Conservation (phyloP, 495 filamentous ascomycete species). For the Lasiosphaeria hispida region DNA sequence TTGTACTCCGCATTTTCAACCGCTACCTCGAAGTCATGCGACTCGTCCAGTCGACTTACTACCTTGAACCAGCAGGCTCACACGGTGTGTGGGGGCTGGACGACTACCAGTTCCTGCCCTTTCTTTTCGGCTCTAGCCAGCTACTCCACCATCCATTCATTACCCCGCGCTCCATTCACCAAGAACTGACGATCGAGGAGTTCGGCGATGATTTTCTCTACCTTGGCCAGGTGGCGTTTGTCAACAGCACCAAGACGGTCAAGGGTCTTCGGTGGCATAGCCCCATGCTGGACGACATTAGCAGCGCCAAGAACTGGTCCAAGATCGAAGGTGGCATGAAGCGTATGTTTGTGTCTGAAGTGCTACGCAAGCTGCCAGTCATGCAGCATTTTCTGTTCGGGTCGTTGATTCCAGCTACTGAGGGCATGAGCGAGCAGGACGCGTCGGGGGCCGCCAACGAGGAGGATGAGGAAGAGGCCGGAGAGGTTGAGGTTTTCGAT, state of each 20-base stretch:
- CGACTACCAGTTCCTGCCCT: constrained; percentile 96
- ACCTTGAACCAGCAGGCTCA: constrained; percentile 90
- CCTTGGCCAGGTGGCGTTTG: constrained; percentile 85
- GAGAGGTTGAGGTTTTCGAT: constrained; percentile 54
- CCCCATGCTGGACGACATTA: constrained; percentile 98
- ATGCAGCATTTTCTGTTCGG: constrained; percentile 99
- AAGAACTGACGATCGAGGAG: constrained; percentile 79
- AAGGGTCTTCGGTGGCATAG: constrained; percentile 95
- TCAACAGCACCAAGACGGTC: constrained; percentile 94
- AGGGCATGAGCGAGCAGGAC: constrained; percentile 72
- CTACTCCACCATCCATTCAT: constrained; percentile 83
- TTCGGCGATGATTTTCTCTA: constrained; percentile 81
- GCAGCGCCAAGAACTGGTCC: constrained; percentile 81
- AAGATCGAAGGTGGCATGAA: constrained; percentile 96
- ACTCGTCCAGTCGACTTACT: constrained; percentile 81
- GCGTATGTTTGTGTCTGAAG: constrained; percentile 92
- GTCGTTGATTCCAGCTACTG: constrained; percentile 68
- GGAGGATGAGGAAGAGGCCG: constrained; percentile 53
- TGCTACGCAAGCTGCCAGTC: constrained; percentile 89
- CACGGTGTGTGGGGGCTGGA: constrained; percentile 98
- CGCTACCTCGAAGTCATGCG: constrained; percentile 82
- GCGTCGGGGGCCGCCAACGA: constrained; percentile 38
- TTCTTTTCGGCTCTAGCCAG: constrained; percentile 90
- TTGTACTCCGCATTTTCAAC: constrained; percentile 75
- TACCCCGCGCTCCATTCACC: constrained; percentile 84